A percentile compares a stretch with the other conserved stretches of the same genome.
These are phyloP conservation scores for Drechslerella dactyloides DNA, from an alignment of 2,329 filamentous ascomycete genomes.

Conservation along the genomic window DNA sequence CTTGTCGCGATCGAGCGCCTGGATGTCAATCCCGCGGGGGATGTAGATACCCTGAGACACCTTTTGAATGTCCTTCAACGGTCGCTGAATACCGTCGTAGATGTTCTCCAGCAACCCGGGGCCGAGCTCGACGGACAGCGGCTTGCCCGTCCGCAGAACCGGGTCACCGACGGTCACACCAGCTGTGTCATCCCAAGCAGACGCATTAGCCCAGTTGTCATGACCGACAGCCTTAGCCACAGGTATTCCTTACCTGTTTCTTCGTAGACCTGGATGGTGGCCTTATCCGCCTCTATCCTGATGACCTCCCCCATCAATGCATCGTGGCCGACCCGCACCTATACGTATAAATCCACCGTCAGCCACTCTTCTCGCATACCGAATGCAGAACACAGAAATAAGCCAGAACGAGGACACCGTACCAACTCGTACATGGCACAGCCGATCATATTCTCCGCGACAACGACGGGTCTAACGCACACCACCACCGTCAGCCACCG, in stretches of 20 bases:
- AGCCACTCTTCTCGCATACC: not conserved
- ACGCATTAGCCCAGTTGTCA: slow-evolving; percentile 50
- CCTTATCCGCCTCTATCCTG: slow-evolving; percentile 92
- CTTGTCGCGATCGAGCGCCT: slow-evolving; percentile 85
- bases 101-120: slow-evolving; percentile 98
- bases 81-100: slow-evolving; percentile 98
- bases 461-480: slow-evolving; percentile 78
- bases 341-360: slow-evolving; percentile 16
- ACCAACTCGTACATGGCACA: slow-evolving; percentile 99
- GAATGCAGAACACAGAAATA: not conserved
- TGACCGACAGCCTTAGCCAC: slow-evolving; percentile 24
- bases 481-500: slow-evolving; percentile 37
- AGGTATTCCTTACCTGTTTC: slow-evolving; percentile 75
- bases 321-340: slow-evolving; percentile 92
- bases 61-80: slow-evolving; percentile 81
- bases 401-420: slow-evolving; percentile 58
- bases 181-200: slow-evolving; percentile 64
- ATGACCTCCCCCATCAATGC: slow-evolving; percentile 96
- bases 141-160: slow-evolving; percentile 87
- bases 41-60: slow-evolving; percentile 92
- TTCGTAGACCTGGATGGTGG: slow-evolving; percentile 98
- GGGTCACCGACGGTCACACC: slow-evolving; percentile 96
- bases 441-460: slow-evolving; percentile 97
- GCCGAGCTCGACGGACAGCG: slow-evolving; percentile 93
- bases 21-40: slow-evolving; percentile 86